A percentile compares a stretch with the other conserved stretches of the same genome.
phyloP scores from a whole-genome alignment of 2,329 filamentous ascomycete genomes.

The Dactylellina leptospora region DNA sequence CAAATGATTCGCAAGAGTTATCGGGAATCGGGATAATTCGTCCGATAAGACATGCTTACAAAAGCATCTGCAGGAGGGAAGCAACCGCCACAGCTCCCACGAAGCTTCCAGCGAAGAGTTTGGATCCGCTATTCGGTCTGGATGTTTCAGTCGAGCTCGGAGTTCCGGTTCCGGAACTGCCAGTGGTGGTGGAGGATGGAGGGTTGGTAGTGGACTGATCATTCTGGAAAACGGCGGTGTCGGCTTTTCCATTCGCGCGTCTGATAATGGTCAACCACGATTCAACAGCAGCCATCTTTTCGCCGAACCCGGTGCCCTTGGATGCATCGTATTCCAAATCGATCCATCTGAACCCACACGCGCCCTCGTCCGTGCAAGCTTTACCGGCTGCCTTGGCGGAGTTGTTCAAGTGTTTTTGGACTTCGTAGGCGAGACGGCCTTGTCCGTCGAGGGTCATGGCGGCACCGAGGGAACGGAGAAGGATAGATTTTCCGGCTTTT shows the following conservation, averaged over 20 bases:
- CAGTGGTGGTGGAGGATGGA: not conserved
- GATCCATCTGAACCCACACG: constrained; percentile 72
- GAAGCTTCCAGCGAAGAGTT: constrained; percentile 6
- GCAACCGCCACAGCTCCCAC: constrained; percentile 20
- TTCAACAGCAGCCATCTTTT: constrained; percentile 73
- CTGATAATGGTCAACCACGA: constrained; percentile 60
- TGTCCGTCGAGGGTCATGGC: constrained; percentile 68
- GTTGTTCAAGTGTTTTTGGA: constrained; percentile 63
- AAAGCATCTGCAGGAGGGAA: constrained; percentile 32
- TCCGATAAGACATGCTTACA: constrained; percentile 9
- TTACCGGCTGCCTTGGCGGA: constrained; percentile 68
- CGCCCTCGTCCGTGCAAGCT: constrained; percentile 67
- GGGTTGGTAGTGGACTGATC: not conserved
- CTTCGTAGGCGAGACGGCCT: constrained; percentile 64
- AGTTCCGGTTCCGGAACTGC: not conserved
- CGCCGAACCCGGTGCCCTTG: constrained; percentile 62
- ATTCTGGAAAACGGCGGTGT: constrained; percentile 6
- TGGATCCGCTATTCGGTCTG: constrained; percentile 23
- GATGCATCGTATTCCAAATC: constrained; percentile 66
- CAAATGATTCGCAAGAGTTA: not conserved
- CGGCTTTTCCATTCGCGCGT: not conserved
- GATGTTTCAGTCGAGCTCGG: constrained; percentile 4
- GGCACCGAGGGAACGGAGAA: constrained; percentile 62
- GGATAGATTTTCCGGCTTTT: constrained; percentile 73
- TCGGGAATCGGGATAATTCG: not conserved